Conservation (phyloP, 371 early-diverging fungal genomes). For the Caulochytrium protostelioides region DNA sequence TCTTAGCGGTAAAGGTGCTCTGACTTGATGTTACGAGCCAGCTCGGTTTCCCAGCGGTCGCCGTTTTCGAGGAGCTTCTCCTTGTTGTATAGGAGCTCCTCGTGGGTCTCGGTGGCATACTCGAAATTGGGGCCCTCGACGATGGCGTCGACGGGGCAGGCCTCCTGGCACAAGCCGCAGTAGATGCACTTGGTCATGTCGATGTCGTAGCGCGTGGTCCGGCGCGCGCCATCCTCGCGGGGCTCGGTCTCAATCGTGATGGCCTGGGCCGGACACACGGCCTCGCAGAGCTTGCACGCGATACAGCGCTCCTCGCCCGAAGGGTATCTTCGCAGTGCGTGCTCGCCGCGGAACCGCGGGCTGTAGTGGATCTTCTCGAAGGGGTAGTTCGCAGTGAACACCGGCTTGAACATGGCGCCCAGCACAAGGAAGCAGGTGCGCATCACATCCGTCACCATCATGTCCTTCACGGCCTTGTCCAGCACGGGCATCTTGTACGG, state of each 20-base stretch:
- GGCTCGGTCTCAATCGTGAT: conserved; percentile 97
- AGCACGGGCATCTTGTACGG: conserved; percentile 18
- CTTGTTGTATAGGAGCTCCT: conserved; percentile 73
- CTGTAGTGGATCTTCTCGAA: conserved; percentile 84
- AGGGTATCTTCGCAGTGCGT: conserved; percentile 85
- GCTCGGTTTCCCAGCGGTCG: conserved; percentile 82
- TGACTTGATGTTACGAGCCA: conserved; percentile 35
- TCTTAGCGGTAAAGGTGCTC: conserved; percentile 41
- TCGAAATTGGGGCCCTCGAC: conserved; percentile 95
- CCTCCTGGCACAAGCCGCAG: conserved; percentile 95
- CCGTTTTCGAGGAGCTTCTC: conserved; percentile 92
- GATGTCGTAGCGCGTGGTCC: conserved; percentile 94
- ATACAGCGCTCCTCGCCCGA: conserved; percentile 96
- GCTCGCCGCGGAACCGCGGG: conserved; percentile 92
- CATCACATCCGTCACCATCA: conserved; percentile 46
- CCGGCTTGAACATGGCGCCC: conserved; percentile 83
- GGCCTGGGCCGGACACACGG: conserved; percentile 93
- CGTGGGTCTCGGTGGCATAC: conserved; percentile 88
- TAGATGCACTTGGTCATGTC: conserved; percentile 84
- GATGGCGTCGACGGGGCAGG: conserved; percentile 91
- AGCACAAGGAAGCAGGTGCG: conserved; percentile 79
- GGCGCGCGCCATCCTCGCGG: conserved; percentile 81
- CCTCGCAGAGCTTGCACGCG: conserved; percentile 94
- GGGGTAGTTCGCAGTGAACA: conserved; percentile 90
- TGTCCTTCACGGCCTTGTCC: conserved; percentile 55